phyloP scores from a whole-genome alignment of 2,329 filamentous ascomycete genomes.

The Taxawa tesnikishii region DNA sequence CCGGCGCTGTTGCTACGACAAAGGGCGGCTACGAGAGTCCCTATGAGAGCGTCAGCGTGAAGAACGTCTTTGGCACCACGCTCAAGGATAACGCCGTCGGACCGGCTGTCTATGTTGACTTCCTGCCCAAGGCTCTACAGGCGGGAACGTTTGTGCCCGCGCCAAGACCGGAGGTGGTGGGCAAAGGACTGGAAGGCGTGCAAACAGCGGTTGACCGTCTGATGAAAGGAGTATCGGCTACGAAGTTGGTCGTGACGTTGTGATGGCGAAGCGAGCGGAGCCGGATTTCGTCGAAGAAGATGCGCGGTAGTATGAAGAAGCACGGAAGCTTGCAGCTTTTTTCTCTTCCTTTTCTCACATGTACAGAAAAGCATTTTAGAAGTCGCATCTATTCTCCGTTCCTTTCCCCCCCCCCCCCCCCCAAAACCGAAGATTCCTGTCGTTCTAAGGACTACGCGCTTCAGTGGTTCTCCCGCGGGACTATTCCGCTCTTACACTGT shows the following conservation, averaged over 20 bases:
- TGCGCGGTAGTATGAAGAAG: too few species aligned
- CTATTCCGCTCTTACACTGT: too few species aligned
- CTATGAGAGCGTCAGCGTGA: background rate
- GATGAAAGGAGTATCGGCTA: slow-evolving; percentile 10
- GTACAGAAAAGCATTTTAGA: too few species aligned
- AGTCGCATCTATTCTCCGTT: too few species aligned
- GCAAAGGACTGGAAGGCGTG: slow-evolving; percentile 11
- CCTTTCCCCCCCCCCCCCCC: too few species aligned
- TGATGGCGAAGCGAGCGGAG: too few species aligned
- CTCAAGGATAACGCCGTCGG: slow-evolving; percentile 4
- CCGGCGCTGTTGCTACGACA: slow-evolving; percentile 2
- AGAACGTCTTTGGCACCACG: slow-evolving; percentile 2
- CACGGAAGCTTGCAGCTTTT: too few species aligned
- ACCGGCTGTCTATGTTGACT: slow-evolving; percentile 2
- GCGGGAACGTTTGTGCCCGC: slow-evolving; percentile 18
- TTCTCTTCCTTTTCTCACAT: too few species aligned
- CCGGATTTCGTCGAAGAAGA: too few species aligned
- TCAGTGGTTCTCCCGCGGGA: too few species aligned
- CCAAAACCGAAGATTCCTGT: too few species aligned
- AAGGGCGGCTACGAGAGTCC: background rate
- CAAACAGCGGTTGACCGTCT: slow-evolving; percentile 10
- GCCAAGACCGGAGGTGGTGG: slow-evolving; percentile 12
- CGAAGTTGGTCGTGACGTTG: slow-evolving; percentile 12
- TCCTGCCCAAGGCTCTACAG: slow-evolving; percentile 21
- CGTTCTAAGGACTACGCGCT: too few species aligned